Evolutionary conservation across 805 yeast genomes (phyloP).

Genomic region (Metschnikowia lochheadii): DNA sequence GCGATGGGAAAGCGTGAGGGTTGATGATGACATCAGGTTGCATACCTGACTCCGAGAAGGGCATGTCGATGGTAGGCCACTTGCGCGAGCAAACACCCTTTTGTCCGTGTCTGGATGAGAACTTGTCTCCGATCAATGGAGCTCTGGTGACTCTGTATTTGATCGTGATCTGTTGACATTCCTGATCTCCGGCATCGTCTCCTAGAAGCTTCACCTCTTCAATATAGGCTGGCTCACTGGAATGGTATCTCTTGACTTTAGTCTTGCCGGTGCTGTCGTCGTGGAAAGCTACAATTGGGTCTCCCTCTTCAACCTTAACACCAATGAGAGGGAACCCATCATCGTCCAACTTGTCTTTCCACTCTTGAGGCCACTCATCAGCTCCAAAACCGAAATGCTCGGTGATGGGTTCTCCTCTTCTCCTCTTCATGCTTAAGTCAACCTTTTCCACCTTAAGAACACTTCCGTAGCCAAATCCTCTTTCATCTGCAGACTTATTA

Average conservation of each 20-base stretch:
- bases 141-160: constrained; percentile 88
- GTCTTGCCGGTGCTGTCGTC: constrained; percentile 92
- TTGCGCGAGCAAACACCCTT: constrained; percentile 98
- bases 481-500: constrained; percentile 94
- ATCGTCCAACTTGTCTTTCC: constrained; percentile 83
- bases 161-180: constrained; percentile 79
- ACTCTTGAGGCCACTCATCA: constrained; percentile 87
- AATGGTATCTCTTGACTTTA: constrained; percentile 87
- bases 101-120: constrained; percentile 96
- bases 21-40: constrained; percentile 97
- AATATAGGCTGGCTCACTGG: constrained; percentile 89
- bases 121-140: constrained; percentile 96
- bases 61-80: constrained; percentile 97
- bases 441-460: constrained; percentile 93
- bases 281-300: constrained; percentile 87
- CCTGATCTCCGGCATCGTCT: constrained; percentile 70
- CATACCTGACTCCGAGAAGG: constrained; percentile 92
- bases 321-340: constrained; percentile 95
- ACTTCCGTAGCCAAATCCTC: constrained; percentile 97
- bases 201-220: constrained; percentile 93
- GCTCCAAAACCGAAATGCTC: constrained; percentile 93
- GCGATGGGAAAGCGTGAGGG: constrained; percentile 99
- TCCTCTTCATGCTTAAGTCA: constrained; percentile 70
- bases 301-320: constrained; percentile 85
- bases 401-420: constrained; percentile 90